phyloP scores from a whole-genome alignment of 2,329 filamentous ascomycete species.

The Stemphylium beticola region DNA sequence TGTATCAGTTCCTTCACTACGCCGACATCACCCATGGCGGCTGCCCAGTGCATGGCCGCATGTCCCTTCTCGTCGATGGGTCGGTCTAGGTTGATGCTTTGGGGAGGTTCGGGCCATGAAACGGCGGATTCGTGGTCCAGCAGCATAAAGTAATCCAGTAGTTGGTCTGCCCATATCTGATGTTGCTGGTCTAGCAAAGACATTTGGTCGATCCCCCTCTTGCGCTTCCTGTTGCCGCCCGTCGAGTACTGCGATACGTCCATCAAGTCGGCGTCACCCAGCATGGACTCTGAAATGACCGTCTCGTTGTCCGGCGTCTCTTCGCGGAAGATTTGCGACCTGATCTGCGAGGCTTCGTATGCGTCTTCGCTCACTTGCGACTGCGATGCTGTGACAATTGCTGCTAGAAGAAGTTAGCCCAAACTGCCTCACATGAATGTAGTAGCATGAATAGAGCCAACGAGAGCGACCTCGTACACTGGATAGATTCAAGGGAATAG shows the following conservation, averaged over 20 bases:
- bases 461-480: constrained; percentile 19
- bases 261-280: constrained; percentile 80
- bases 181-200: constrained; percentile 78
- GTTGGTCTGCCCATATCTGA: constrained; percentile 86
- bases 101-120: constrained; percentile 75
- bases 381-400: constrained; percentile 33
- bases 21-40: constrained; percentile 93
- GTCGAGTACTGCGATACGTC: constrained; percentile 69
- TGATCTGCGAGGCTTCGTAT: constrained; percentile 68
- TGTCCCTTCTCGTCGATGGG: constrained; percentile 93
- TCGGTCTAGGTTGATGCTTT: constrained; percentile 86
- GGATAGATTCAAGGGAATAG: constrained; percentile 40
- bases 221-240: constrained; percentile 70
- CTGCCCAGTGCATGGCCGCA: constrained; percentile 95
- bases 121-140: constrained; percentile 78
- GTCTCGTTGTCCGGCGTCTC: constrained; percentile 85
- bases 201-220: constrained; percentile 72
- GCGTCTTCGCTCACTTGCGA: constrained; percentile 62
- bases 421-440: neutral
- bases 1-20: constrained; percentile 86
- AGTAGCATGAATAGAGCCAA: constrained; percentile 2
- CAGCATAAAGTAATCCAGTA: constrained; percentile 95
- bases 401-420: constrained; percentile 19
- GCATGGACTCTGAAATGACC: constrained; percentile 81
- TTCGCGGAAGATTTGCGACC: constrained; percentile 69